Base-by-base conservation (phyloP, 139 green algal genomes). In the Picochlorum sp. region DNA sequence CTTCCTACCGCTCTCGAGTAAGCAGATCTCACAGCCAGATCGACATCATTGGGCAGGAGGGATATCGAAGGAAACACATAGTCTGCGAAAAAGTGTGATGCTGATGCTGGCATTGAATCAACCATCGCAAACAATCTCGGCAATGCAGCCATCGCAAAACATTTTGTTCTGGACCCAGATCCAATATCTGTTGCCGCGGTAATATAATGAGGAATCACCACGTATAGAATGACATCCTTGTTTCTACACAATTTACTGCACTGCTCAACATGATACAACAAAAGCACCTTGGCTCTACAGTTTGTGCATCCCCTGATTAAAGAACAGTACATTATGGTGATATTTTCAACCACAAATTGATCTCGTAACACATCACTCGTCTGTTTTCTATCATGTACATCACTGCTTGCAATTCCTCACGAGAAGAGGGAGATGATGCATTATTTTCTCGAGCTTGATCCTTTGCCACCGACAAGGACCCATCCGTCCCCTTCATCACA, bases 31-130 rank as follows among this genome's bases (percentile, higher is more conserved):
- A 98, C 87, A 15, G 51, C 59, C 66, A 95, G 86, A 75, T 97
- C 92, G 6, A 60, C 26, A 65, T 97, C 88, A 20, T 75, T 76
- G 14, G 92, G 89, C 37, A 95, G 78, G 55, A 93, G 66, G 1
- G 83, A 90, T 32, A 98, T 72, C 8, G 82, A 85, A 4, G 92
- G 92, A 59, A 98, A 77, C 20, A 98, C 75, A 73, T 97, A 98
- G 72, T 97, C 91, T 14, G 81, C 79, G 65, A 95, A 95, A 1
- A 95, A 67, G 44, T 86, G 86, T 56, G 77, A 75, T 57, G 91
- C 88, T 13, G 74, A 76, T 26, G 74, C 68, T 3, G 75, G 75
- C 10, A 89, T 57, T 11, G 24, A 26, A 7, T 65, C 57, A 8
- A 88, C 62, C 45, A 62, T 69, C 21, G 66, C 38, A 41, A 83